Base-by-base conservation (phyloP, 73 alveolate species). In the Paramecium pentaurelia region DNA sequence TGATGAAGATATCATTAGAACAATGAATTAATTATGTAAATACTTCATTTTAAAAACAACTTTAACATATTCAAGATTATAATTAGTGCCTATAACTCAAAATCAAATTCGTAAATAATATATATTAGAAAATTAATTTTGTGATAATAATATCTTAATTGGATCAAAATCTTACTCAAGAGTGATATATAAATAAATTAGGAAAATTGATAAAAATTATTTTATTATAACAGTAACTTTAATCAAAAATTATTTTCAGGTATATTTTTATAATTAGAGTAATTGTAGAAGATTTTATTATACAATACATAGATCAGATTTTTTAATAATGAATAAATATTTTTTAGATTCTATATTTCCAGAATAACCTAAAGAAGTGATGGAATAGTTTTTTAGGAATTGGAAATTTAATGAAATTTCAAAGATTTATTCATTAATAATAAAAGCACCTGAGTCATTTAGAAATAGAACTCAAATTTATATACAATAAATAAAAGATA, bases 271-370 rank as follows among this genome's bases (percentile, higher is more conserved):
- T 36, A 75, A 75, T 75, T 75, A 75, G n/a, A 14, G 30, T 14
- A 75, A 34, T 75, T 75, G 88, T 20, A 34, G 88, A 75, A 34
- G 60, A 75, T 75, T 75, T n/a, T 75, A 34, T 75, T 37, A 34
- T 16, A 75, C 60, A 75, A 37, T 75, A 14, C 88, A 75, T 14
- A 34, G 60, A 34, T 75, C 68, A 6, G 88, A 75, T 75, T 75
- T 75, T 75, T 10, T 40, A n/a, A 75, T 32, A 14, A 37, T 75
- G 58, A 40, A 40, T 34, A 27, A 75, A 75, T 37, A 75, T 4
- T 75, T 75, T 40, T 75, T 75, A 12, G 60, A 75, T 37, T 75
- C 58, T 1, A 75, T 75, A 2, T 20, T 75, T 37, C 88, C 88
- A 32, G 34, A 75, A 36, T 36, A 75, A 37, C 18, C 42, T 8